Evolutionary conservation across 208 protist genomes (phyloP), one percentile per base, ranked within the genome.

Genomic region (Leishmania guyanensis): DNA sequence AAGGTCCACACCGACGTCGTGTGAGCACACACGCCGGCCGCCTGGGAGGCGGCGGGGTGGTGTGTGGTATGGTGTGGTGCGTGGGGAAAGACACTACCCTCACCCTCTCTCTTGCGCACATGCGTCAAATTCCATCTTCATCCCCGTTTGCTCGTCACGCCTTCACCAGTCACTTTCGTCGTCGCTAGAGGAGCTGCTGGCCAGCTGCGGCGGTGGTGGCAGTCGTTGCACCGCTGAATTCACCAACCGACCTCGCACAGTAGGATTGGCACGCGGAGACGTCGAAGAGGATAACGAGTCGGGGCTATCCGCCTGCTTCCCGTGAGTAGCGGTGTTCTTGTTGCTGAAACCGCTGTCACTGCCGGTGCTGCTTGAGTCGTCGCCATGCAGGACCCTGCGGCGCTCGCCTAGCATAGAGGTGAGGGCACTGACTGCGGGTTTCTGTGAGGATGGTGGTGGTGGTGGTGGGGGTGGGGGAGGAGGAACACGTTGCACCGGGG

Each of bases 381-480:
- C 75, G 14, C 50, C 58, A 5, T 84, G 64, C 75, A 77, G 48
- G 1, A 72, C 81, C 43, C 36, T 75, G 20, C 75, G 75, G 4
- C 81, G 81, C 56, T 77, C 74, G 0, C 69, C 75, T 10, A 80
- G 69, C 75, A 80, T 29, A 9, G 75, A 53, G 4, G 75, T 75
- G n/a, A 84, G 69, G 33, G 56, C 56, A 17, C 29, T 62, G 53
- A n/a, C 17, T 9, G 72, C 50, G 0, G 72, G 46, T 33, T 54
- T 53, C 72, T 62, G 26, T 39, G 43, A 46, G 26, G 43, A 1
- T 39, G 43, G 72, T 26, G 46, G 76, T 73, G 29, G 75, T 14
- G 78, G 84, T 22, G 77, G 84, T 4, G 84, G 79, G 1, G 77
- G 82, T 50, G 84, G 76, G n/a, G 73, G 79, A 54, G 22, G 73